Evolutionary conservation across 106 monocot species (phyloP).

Genomic region (Posidonia australis): DNA sequence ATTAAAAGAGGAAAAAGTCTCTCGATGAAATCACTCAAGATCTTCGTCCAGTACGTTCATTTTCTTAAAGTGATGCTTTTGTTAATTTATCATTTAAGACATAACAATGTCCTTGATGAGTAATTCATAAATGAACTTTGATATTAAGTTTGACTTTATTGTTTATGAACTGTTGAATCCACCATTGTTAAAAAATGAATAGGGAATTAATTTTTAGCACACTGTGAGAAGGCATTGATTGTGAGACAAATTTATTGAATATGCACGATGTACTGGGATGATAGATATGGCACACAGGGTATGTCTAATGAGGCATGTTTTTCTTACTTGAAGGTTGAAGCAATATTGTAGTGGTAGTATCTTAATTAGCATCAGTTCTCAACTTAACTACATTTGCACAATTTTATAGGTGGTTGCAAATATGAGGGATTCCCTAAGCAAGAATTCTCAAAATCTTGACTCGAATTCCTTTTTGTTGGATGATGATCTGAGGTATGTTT

Average conservation of each 20-base stretch:
- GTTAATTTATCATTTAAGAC: too few relatives aligned
- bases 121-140: too few relatives aligned
- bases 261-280: conserved; percentile 99
- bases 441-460: conserved; percentile 60
- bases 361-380: neutral
- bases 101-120: too few relatives aligned
- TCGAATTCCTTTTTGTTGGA: conserved; percentile 96
- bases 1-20: conserved; percentile 89
- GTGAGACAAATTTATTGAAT: conserved; percentile 91
- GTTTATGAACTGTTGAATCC: too few relatives aligned
- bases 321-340: neutral
- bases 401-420: conserved; percentile 61
- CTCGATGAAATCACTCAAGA: conserved; percentile 89
- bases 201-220: neutral
- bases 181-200: neutral
- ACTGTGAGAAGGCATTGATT: conserved; percentile 47
- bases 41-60: conserved; percentile 68
- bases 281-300: conserved; percentile 85
- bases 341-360: neutral
- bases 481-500: conserved; percentile 81
- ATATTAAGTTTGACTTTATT: too few relatives aligned
- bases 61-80: neutral
- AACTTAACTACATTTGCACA: neutral
- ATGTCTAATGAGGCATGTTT: conserved; percentile 78
- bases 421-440: conserved; percentile 84